Evolutionary conservation across 2,329 filamentous ascomycete genomes (phyloP).

Genomic region (Exserohilum rostratum): DNA sequence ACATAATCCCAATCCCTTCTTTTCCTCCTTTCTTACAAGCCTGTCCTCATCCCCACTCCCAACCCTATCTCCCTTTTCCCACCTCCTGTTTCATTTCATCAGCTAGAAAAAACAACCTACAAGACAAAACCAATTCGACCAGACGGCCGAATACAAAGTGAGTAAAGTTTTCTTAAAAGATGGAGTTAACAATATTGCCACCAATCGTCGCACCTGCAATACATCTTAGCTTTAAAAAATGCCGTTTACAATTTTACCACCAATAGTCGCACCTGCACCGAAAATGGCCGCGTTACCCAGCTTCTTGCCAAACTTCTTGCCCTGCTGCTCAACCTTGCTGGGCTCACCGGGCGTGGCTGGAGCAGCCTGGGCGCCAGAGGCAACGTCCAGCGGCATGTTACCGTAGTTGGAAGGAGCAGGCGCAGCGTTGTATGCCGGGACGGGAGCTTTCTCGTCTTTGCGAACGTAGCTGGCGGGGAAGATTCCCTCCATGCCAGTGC

Average conservation of each 20-base stretch:
- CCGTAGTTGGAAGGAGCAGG: constrained; percentile 65
- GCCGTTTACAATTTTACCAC: constrained; percentile 85
- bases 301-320: constrained; percentile 98
- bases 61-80: no score
- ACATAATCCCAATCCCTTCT: no score
- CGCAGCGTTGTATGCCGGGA: constrained; percentile 43
- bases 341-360: constrained; percentile 51
- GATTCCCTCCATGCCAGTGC: constrained; percentile 85
- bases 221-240: constrained; percentile 69
- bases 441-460: constrained; percentile 66
- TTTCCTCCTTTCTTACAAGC: no score
- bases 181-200: constrained; percentile 73
- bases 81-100: no score
- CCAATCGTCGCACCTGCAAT: constrained; percentile 85
- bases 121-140: no score
- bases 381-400: constrained; percentile 77
- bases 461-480: constrained; percentile 91
- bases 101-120: no score
- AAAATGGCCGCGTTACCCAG: constrained; percentile 85
- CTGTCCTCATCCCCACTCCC: no score
- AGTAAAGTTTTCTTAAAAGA: constrained; percentile 26
- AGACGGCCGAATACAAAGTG: no score
- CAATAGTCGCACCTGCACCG: constrained; percentile 89
- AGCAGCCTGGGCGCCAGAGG: constrained; percentile 57
- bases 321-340: constrained; percentile 73